Percentiles rank a stretch among this genome's conserved stretches.
phyloP scores from a whole-genome alignment of 2,329 filamentous ascomycete species.

The Alternaria sp. region DNA sequence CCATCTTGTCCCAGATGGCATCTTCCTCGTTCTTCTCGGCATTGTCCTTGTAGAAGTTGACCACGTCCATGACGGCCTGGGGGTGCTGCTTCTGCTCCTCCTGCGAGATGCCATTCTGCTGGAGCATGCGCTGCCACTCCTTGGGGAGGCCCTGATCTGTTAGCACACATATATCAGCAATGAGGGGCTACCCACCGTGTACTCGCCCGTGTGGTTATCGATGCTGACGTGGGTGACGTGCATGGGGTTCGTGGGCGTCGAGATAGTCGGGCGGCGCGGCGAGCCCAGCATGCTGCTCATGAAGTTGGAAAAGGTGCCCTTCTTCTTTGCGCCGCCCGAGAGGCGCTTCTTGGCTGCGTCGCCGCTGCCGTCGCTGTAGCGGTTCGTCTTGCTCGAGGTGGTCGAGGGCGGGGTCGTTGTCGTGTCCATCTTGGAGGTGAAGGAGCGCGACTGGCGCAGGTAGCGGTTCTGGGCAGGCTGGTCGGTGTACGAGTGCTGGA shows the following conservation, averaged over 20 bases:
- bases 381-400: conserved; percentile 43
- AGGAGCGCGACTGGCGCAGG: conserved; percentile 52
- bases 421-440: conserved; percentile 54
- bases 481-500: conserved; percentile 36
- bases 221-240: conserved; percentile 98
- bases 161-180: conserved; percentile 21
- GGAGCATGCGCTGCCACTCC: conserved; percentile 96
- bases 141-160: conserved; percentile 80
- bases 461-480: conserved; percentile 23
- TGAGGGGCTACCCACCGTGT: conserved; percentile 70
- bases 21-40: conserved; percentile 81
- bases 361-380: conserved; percentile 48
- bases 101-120: conserved; percentile 94
- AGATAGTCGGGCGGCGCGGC: conserved; percentile 90
- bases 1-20: conserved; percentile 94
- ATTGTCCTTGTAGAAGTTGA: conserved; percentile 97
- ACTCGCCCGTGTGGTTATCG: conserved; percentile 94
- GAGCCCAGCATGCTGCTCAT: conserved; percentile 59
- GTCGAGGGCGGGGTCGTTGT: conserved; percentile 43
- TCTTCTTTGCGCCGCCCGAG: conserved; percentile 49
- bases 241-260: conserved; percentile 95
- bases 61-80: conserved; percentile 92
- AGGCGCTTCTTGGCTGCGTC: conserved; percentile 37
- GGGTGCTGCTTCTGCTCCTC: conserved; percentile 96
- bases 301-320: conserved; percentile 50